Conservation (phyloP, 345 rosid genomes). For the Rubroshorea leprosula region DNA sequence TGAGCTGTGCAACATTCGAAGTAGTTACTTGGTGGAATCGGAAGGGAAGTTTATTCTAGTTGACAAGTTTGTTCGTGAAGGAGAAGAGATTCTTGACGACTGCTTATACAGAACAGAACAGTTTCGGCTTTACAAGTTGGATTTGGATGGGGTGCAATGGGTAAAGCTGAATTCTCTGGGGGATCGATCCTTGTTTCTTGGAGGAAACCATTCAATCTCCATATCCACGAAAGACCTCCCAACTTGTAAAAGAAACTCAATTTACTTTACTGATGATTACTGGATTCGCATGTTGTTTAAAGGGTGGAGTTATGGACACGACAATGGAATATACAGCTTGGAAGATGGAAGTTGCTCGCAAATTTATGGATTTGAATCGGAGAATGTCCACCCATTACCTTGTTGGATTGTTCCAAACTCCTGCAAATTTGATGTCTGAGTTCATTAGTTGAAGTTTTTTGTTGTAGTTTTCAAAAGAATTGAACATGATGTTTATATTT, state of each 20-base stretch:
- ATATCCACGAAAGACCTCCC: background rate
- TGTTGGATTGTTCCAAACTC: conserved; percentile 9
- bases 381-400: conserved; percentile 3
- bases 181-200: conserved; percentile 1
- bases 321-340: conserved; percentile 7
- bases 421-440: no score
- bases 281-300: background rate
- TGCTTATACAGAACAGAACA: background rate
- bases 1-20: background rate
- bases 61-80: background rate
- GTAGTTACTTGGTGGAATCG: background rate
- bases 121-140: background rate
- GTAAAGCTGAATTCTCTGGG: background rate
- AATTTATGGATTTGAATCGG: conserved; percentile 1
- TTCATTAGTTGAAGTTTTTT: no score
- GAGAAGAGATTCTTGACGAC: background rate
- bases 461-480: no score
- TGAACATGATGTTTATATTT: no score
- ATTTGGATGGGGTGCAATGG: background rate
- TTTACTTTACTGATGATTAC: conserved; percentile 9
- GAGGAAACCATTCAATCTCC: background rate
- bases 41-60: background rate
- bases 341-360: background rate
- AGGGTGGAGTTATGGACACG: conserved; percentile 1
- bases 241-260: background rate